phyloP scores from a whole-genome alignment of 345 rosid genomes.

The Syzygium jambos region DNA sequence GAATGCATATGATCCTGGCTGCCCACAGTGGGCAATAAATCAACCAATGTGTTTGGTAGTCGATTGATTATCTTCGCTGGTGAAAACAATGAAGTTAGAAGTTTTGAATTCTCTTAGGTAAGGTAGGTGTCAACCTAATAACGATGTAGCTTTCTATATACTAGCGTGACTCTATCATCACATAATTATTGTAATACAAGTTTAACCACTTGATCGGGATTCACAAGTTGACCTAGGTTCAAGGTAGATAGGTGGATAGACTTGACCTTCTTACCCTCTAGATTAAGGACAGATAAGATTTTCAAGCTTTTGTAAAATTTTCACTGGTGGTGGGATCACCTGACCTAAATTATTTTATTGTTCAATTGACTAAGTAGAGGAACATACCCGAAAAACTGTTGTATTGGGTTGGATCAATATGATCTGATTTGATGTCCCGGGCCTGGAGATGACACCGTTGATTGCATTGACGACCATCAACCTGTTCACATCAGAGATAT shows the following conservation, averaged over 20 bases:
- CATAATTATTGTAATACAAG: background rate
- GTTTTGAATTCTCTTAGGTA: background rate
- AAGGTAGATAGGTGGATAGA: background rate
- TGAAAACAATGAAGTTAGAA: too few relatives aligned
- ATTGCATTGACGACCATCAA: background rate
- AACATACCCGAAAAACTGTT: background rate
- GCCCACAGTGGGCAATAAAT: background rate
- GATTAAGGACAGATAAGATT: background rate
- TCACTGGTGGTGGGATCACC: background rate
- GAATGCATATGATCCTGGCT: background rate
- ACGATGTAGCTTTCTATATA: background rate
- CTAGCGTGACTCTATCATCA: too few relatives aligned
- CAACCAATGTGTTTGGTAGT: rapidly evolving
- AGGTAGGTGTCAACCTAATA: background rate
- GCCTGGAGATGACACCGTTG: background rate
- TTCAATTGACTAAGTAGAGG: background rate
- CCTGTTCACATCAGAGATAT: background rate
- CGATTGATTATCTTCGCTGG: background rate
- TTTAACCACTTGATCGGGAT: background rate
- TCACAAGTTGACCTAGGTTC: background rate
- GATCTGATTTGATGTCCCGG: background rate
- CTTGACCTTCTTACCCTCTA: background rate
- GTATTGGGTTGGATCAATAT: background rate
- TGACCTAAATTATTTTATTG: background rate
- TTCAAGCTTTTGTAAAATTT: background rate